Base-by-base conservation (phyloP, 495 filamentous ascomycete species). In the Cercophora sp. region DNA sequence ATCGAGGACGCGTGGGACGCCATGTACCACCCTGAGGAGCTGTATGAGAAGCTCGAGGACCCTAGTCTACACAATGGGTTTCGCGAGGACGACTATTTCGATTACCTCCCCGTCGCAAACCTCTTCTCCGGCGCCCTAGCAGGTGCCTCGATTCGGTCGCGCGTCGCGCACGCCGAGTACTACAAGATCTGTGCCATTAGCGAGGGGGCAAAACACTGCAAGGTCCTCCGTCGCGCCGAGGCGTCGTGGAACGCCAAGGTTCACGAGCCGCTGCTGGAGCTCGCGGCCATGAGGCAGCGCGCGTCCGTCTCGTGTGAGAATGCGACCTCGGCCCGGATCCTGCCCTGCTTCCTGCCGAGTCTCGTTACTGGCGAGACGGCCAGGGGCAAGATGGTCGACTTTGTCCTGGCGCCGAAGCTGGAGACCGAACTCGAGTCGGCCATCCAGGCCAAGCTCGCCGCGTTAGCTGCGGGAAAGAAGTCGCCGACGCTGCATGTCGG, bases 361-460 rank as follows among this genome's bases (percentile, higher is more conserved):
- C 48, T 43, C 19, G 27, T 31, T 34, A 43, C 48, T 31, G 48
- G 48, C 48, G 48, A 51, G 48, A 26, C 32, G 22, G 16, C 26
- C 18, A 39, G 34, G n/a, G 48, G 37, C 18, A 51, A 51, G 48
- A 42, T 51, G 39, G 48, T 51, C n/a, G 46, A 49, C 34, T 49
- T 49, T 13, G 34, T 25, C 1, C 46, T 37, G 19, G 34, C 34
- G 19, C 46, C 46, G 8, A 25, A 39, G 32, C 32, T 49, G 13
- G 22, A n/a, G 13, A 5, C 46, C 4, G 46, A 39, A 5, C 20
- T 49, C 13, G 46, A 49, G 32, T 26, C 32, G 13, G 31, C 46
- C 32, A 49, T 49, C 34, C 46, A 49, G 32, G 18, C 22, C 20
- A 37, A 11, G 46, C 46, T 49, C n/a, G 5, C 25, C 23, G 16